Conservation (phyloP, 352 stramenopile genomes). For the Phytophthora vignae region DNA sequence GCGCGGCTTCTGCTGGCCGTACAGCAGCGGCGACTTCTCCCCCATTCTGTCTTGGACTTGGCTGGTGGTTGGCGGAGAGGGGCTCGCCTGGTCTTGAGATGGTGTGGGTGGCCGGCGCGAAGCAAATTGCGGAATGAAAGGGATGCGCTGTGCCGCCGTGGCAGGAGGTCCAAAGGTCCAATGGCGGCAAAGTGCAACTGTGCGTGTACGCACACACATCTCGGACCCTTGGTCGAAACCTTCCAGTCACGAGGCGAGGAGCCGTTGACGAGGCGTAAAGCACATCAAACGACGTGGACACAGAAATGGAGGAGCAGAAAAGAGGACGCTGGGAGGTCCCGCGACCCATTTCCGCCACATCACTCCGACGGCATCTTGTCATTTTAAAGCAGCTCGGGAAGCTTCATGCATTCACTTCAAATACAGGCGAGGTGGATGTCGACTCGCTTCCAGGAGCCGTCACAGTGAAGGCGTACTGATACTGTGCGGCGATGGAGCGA, state of each 20-base stretch:
- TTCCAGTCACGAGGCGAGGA: background rate
- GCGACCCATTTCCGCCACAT: background rate
- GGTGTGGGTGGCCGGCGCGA: background rate
- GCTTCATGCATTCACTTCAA: no score
- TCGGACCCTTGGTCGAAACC: background rate
- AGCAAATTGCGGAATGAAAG: conserved; percentile 21
- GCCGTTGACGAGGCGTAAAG: background rate
- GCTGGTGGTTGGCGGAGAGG: background rate
- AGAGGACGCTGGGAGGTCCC: background rate
- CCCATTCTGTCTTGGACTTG: conserved; percentile 12
- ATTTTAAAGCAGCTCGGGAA: no score
- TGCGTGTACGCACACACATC: background rate
- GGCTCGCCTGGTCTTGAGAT: background rate
- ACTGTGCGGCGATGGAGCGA: no score
- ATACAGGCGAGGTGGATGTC: no score
- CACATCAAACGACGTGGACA: background rate
- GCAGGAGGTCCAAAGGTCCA: background rate
- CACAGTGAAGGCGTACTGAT: no score
- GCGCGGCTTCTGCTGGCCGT: background rate
- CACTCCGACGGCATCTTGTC: no score
- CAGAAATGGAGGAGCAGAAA: background rate
- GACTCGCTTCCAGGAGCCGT: no score
- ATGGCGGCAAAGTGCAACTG: background rate
- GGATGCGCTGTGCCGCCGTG: background rate
- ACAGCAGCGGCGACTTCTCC: conserved; percentile 29